phyloP scores from a whole-genome alignment of 2,329 filamentous ascomycete species.

The Clarireedia sp. region DNA sequence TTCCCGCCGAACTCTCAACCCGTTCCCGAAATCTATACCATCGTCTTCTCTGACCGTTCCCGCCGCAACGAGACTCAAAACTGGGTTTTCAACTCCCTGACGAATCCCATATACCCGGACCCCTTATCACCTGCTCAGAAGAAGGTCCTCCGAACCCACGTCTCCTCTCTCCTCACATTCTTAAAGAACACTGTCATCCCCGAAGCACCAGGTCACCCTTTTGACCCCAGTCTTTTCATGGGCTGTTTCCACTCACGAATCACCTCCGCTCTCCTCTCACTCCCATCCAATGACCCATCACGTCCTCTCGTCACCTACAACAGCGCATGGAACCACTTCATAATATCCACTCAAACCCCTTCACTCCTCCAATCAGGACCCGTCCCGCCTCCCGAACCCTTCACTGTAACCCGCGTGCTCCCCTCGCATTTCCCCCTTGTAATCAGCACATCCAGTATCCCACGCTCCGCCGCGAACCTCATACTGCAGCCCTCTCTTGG shows the following conservation, averaged over 20 bases:
- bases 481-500: conserved; percentile 21
- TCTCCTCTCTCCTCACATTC: conserved; percentile 14
- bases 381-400: conserved; percentile 15
- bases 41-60: conserved; percentile 27
- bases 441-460: conserved; percentile 23
- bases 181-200: conserved; percentile 18
- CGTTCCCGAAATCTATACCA: conserved; percentile 17
- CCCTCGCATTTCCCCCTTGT: conserved; percentile 23
- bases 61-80: conserved; percentile 26
- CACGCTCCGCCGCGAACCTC: conserved; percentile 20
- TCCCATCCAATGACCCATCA: conserved; percentile 13
- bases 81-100: conserved; percentile 26
- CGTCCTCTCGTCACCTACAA: conserved; percentile 3
- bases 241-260: conserved; percentile 19
- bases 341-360: neutral
- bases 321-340: neutral
- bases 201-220: conserved; percentile 27
- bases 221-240: conserved; percentile 20
- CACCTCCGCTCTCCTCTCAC: conserved; percentile 7
- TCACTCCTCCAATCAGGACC: neutral
- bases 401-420: conserved; percentile 17
- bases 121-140: conserved; percentile 11
- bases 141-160: conserved; percentile 11
- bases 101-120: neutral
- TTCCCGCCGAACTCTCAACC: conserved; percentile 12